Evolutionary conservation across 495 filamentous ascomycete species (phyloP).

Genomic region (Aspergillus nidulans): DNA sequence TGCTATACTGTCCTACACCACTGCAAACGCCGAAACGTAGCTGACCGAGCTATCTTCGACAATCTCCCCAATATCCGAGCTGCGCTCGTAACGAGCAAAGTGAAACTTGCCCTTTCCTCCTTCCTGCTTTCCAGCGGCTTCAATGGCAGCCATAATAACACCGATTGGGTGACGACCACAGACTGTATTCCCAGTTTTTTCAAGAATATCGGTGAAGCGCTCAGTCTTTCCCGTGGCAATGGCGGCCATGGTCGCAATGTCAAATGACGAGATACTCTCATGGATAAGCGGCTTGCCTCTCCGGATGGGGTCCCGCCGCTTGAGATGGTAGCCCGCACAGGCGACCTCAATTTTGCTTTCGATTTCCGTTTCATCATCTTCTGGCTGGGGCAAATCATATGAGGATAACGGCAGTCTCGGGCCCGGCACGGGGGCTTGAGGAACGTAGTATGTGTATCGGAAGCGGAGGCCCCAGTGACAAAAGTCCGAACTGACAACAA

Average conservation of each 20-base stretch:
- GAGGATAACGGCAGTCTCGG: slow-evolving; percentile 40
- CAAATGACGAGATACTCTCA: slow-evolving; percentile 78
- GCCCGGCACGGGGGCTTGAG: slow-evolving; percentile 39
- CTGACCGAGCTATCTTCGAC: slow-evolving; percentile 84
- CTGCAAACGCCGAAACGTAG: slow-evolving; percentile 60
- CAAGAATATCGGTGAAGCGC: slow-evolving; percentile 62
- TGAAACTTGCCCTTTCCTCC: slow-evolving; percentile 60
- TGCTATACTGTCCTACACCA: slow-evolving; percentile 23
- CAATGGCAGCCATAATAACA: slow-evolving; percentile 83
- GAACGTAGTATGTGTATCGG: slow-evolving; percentile 77
- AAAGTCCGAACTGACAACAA: slow-evolving; percentile 91
- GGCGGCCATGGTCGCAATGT: slow-evolving; percentile 76
- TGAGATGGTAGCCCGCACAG: slow-evolving; percentile 35
- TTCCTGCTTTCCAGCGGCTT: slow-evolving; percentile 44
- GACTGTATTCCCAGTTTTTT: slow-evolving; percentile 81
- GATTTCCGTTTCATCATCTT: slow-evolving; percentile 22
- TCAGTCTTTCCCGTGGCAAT: slow-evolving; percentile 69
- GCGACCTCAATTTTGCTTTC: slow-evolving; percentile 27
- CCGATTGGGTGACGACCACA: slow-evolving; percentile 96
- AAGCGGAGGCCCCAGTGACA: slow-evolving; percentile 94
- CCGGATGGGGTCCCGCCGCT: slow-evolving; percentile 35
- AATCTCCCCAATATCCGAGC: slow-evolving; percentile 63
- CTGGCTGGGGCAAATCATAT: slow-evolving; percentile 38
- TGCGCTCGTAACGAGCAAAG: slow-evolving; percentile 90
- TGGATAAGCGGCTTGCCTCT: slow-evolving; percentile 58